Base-by-base conservation (phyloP, 345 rosid species). In the Melaleuca quinquenervia region DNA sequence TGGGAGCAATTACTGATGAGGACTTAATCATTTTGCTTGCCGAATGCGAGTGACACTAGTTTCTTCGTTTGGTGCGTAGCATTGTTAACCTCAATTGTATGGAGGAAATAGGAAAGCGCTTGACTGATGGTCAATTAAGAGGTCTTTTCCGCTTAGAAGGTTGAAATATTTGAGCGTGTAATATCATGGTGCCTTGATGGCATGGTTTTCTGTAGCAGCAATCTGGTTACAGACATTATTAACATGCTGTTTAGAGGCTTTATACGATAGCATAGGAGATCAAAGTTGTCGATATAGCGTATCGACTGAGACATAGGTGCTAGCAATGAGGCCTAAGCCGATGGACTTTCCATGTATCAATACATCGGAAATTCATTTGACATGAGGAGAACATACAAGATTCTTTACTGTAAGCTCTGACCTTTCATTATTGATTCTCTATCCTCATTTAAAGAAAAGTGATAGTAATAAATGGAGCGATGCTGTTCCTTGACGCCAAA, bases 1-100 rank as follows among this genome's bases (percentile, higher is more conserved):
- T n/a, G n/a, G n/a, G n/a, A 85, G 96, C 99, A 44, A 95, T 96
- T 78, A 90, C 95, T 7, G 98, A 96, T 76, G 99, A 96, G 85
- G 94, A 95, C 88, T 91, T 96, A 50, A 94, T 96, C 87, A 88
- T 96, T 87, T 78, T 94, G 89, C 96, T 96, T 50, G 90, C 94
- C 7, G 98, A 93, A 88, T 89, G 92, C 89, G 74, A 89, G 70
- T 70, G 78, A 70, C 76, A 64, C 48, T 70, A 70, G 45, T 70
- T 32, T 32, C 24, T 70, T 2, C 3, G 24, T 70, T 70, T 1
- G 0, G 48, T 0, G 1, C 7, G 0, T 70, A 9, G 9, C 36
- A 70, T 41, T 24, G 8, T 70, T 32, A 32, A 70, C 13, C 3
- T 8, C 24, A 21, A 36, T 32, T 89, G 85, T 86, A 41, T 36